phyloP scores from a whole-genome alignment of 257 asterid species.

The Solanum bukasovii region DNA sequence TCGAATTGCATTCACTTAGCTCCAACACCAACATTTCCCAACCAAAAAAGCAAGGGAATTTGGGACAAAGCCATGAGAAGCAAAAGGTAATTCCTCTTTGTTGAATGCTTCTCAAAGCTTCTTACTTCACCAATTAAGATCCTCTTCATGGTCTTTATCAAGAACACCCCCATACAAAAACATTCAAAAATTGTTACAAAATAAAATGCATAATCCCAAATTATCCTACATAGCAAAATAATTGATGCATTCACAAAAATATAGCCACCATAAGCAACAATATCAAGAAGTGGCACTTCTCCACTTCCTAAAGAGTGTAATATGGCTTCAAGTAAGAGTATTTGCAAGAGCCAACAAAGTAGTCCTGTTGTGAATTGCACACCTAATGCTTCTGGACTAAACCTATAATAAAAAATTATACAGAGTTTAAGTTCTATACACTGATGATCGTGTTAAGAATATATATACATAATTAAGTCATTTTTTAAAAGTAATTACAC shows the following conservation, averaged over 20 bases:
- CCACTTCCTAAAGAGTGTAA: conserved; percentile 21
- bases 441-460: background rate
- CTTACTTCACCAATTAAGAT: conserved; percentile 17
- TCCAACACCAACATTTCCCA: conserved; percentile 13
- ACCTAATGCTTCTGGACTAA: conserved; percentile 29
- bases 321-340: conserved; percentile 14
- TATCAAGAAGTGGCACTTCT: conserved; percentile 25
- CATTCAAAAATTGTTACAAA: conserved; percentile 11
- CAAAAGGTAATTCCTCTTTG: conserved; percentile 18
- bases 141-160: conserved; percentile 24
- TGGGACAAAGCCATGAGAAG: conserved; percentile 24
- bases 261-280: conserved; percentile 22
- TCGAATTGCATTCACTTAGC: background rate
- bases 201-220: conserved; percentile 15
- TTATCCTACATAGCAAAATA: conserved; percentile 9
- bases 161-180: conserved; percentile 18
- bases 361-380: conserved; percentile 26
- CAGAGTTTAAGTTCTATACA: background rate
- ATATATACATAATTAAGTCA: background rate
- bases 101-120: conserved; percentile 10
- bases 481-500: background rate
- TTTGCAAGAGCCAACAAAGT: conserved; percentile 29
- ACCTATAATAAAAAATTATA: conserved; percentile 1
- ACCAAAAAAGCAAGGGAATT: conserved; percentile 18
- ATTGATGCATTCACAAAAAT: conserved; percentile 10